Evolutionary conservation across 768 basidiomycete genomes (phyloP), one percentile per base, ranked within the genome.

Genomic region (Calocybe indica): DNA sequence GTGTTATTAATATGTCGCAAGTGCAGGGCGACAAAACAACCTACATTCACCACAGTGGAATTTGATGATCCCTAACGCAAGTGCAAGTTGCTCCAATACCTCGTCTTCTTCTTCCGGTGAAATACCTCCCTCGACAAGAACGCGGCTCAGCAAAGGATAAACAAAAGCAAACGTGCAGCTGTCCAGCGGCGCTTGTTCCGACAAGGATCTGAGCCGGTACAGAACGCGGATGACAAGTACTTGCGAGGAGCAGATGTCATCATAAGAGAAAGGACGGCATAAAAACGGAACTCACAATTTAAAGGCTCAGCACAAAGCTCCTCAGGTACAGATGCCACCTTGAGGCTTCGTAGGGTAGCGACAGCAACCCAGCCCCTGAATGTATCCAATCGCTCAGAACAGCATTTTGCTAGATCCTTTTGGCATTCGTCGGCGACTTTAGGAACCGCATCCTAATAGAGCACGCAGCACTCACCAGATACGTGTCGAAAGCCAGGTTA

Each of bases 211-310:
- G 0, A 98, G 62, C 13, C 89, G 82, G 61, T 95, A 88, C 1
- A 99, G 71, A 1, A 98, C 83, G 28, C 96, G 88, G 40, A 89
- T 70, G 22, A 94, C 74, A 31, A 97, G 70, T 5, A 73, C 93
- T 93, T 48, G 15, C 37, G 31, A 34, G 37, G 32, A 37, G 37
- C 28, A n/a, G 28, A 51, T 34, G 56, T 37, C 40, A 42, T 29
- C 32, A 37, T 33, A 28, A 3, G 13, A 31, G 12, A 15, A 36
- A 11, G 28, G 22, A 22, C 22, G 22, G 40, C 30, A 47, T 45
- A 11, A 9, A 51, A 46, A 37, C 37, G 9, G 42, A 9, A 63
- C 78, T 53, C 54, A 85, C 84, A 62, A 50, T 78, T 75, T 31
- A 94, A 62, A 0, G 78, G 79, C 59, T 98, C 95, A 0, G 76